Evolutionary conservation across 768 basidiomycete species (phyloP).

Genomic region (Boletales sp.): DNA sequence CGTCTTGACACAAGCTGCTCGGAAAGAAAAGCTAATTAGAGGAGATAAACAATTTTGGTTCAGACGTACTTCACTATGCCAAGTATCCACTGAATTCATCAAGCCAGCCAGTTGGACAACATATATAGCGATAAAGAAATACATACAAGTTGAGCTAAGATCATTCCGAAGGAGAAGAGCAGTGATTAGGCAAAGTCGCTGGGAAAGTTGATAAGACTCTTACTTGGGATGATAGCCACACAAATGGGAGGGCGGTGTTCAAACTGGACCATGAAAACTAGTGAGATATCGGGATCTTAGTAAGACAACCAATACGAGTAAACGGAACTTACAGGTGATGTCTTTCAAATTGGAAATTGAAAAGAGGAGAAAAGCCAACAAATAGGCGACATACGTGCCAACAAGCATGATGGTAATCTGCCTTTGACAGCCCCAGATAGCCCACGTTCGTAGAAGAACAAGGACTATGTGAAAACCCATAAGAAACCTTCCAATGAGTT

Average conservation of each 20-base stretch:
- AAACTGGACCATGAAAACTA: not conserved
- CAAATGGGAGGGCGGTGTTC: constrained; percentile 2
- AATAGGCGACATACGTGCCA: constrained; percentile 3
- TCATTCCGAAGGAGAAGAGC: not conserved
- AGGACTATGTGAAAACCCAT: constrained; percentile 2
- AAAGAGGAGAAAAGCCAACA: not conserved
- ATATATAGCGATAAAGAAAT: not conserved
- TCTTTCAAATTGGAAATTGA: not conserved
- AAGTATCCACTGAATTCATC: constrained; percentile 3
- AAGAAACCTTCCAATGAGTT: not conserved
- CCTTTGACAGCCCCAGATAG: constrained; percentile 15
- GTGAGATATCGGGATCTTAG: not conserved
- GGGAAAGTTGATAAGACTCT: not conserved
- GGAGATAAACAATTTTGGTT: not conserved
- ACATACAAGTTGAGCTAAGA: not conserved
- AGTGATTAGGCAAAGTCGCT: not conserved
- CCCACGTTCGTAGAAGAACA: constrained; percentile 17
- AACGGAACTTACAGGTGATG: not conserved
- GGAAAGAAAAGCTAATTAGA: not conserved
- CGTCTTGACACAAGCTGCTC: constrained; percentile 9
- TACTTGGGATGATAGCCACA: not conserved
- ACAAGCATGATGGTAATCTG: not conserved
- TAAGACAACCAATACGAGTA: not conserved
- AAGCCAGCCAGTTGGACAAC: not conserved
- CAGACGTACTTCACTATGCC: constrained; percentile 3